Evolutionary conservation across 2,329 filamentous ascomycete genomes (phyloP).

Genomic region (Aureobasidium namibiae): DNA sequence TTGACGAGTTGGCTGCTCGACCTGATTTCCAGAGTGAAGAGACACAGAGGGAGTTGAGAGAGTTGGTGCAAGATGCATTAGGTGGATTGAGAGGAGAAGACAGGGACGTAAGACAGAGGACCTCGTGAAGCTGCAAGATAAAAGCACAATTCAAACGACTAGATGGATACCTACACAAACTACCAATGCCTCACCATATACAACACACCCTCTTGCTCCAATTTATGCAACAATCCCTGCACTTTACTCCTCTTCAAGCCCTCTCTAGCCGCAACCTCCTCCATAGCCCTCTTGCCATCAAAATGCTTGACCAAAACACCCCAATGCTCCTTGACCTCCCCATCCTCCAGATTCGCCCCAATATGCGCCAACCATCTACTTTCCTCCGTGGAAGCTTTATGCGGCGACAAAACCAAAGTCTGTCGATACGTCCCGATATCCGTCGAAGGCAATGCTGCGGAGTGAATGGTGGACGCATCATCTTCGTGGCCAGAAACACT

Average conservation of each 20-base stretch:
- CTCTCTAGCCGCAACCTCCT: conserved; percentile 78
- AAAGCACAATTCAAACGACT: no score
- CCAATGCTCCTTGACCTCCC: conserved; percentile 60
- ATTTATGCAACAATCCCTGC: conserved; percentile 10
- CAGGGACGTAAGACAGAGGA: conserved; percentile 1
- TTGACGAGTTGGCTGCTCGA: conserved; percentile 78
- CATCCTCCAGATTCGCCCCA: conserved; percentile 48
- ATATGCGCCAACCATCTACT: conserved; percentile 14
- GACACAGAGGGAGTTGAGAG: conserved; percentile 69
- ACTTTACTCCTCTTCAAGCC: conserved; percentile 71
- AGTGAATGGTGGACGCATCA: not conserved
- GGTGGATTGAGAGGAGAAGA: not conserved
- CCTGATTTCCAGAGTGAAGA: conserved; percentile 76
- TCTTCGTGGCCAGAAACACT: conserved; percentile 1
- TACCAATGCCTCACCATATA: conserved; percentile 16
- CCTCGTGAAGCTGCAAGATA: not conserved
- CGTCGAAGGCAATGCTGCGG: not conserved
- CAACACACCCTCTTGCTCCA: conserved; percentile 15
- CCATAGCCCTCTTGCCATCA: conserved; percentile 75
- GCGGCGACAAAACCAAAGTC: conserved; percentile 13
- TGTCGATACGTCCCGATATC: conserved; percentile 8
- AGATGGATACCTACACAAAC: not conserved
- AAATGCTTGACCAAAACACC: conserved; percentile 73
- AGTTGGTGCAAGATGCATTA: conserved; percentile 76
- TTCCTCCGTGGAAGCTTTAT: conserved; percentile 15